Evolutionary conservation across 768 basidiomycete species (phyloP).

Genomic region (Trametes coccinea): DNA sequence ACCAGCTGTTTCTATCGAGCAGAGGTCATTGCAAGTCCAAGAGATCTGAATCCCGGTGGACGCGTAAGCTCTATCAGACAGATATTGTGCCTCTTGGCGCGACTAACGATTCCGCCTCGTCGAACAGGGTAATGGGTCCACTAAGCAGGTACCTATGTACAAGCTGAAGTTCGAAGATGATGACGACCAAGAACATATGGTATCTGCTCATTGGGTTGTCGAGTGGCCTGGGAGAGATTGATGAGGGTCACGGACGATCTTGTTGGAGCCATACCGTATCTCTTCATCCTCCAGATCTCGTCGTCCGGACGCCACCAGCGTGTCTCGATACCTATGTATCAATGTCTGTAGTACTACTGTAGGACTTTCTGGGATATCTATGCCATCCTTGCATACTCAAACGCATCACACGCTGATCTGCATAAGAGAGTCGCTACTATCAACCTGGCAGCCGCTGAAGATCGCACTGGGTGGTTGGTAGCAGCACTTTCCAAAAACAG

Average conservation of each 20-base stretch:
- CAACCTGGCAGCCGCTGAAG: not conserved
- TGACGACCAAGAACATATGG: conserved; percentile 77
- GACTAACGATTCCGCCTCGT: conserved; percentile 6
- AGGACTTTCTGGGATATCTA: not conserved
- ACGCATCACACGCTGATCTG: not conserved
- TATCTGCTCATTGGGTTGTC: conserved; percentile 79
- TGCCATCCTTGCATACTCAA: too few relatives aligned
- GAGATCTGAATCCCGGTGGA: conserved; percentile 38
- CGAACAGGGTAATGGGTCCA: conserved; percentile 19
- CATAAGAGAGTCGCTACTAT: not conserved
- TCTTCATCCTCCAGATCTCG: not conserved
- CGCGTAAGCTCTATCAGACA: conserved; percentile 37
- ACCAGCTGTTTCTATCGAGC: conserved; percentile 91
- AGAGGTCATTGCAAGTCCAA: conserved; percentile 73
- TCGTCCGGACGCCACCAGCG: not conserved
- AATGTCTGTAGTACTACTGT: conserved; percentile 14
- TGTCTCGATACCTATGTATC: conserved; percentile 3
- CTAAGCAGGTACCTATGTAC: conserved; percentile 51
- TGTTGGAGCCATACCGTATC: not conserved
- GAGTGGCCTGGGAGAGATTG: conserved; percentile 63
- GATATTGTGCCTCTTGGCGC: conserved; percentile 30
- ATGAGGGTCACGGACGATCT: conserved; percentile 6
- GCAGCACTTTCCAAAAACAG: not conserved
- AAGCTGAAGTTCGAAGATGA: conserved; percentile 89
- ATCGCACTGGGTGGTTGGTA: not conserved